Evolutionary conservation across 2,329 filamentous ascomycete genomes (phyloP), one percentile per base, ranked within the genome.

Genomic region (Clarireedia monteithiana): DNA sequence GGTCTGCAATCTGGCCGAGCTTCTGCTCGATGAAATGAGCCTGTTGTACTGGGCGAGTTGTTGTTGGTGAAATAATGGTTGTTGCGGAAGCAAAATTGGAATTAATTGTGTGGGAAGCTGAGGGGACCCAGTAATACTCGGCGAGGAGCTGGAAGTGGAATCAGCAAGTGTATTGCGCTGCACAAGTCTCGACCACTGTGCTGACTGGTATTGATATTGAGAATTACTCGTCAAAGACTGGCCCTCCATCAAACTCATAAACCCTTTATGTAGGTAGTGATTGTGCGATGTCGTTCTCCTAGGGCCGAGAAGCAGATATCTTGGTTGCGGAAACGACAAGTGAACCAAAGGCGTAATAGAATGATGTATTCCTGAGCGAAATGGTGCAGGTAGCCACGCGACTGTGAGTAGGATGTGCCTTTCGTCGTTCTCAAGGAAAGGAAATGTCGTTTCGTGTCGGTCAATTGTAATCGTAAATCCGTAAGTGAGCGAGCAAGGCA

Each of bases 11-110:
- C 80, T 78, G 63, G 30, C 30, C 10, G 78, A 78, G 14, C 55
- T 58, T 59, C 64, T 62, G 30, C 71, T 72, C 59, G 80, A 77
- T 53, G 81, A 80, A 62, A 85, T 77, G 67, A 85, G 80, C 66
- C 79, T 80, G 70, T 85, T 85, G 75, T 85, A 85, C 63, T 84
- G 77, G 51, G 81, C 75, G 55, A 86, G 77, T 70, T 83, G 81
- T 53, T 79, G 80, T 66, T 84, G 79, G 70, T 83, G 82, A 60
- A 80, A 72, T 44, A 76, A 80, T 36, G 77, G 73, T 61, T 84
- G 80, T 60, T 83, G 81, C 15, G 80, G 80, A 57, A 83, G 63
- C 63, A 83, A 72, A 60, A 82, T 75, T 38, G 81, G 81, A 27
- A 81, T 72, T 58, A 82, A 73, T 60, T 83, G 78, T 59, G 74